These are phyloP conservation scores for Phytopythium cucurbitacearum DNA, from an alignment of 352 stramenopile species.

Conservation along the genomic window DNA sequence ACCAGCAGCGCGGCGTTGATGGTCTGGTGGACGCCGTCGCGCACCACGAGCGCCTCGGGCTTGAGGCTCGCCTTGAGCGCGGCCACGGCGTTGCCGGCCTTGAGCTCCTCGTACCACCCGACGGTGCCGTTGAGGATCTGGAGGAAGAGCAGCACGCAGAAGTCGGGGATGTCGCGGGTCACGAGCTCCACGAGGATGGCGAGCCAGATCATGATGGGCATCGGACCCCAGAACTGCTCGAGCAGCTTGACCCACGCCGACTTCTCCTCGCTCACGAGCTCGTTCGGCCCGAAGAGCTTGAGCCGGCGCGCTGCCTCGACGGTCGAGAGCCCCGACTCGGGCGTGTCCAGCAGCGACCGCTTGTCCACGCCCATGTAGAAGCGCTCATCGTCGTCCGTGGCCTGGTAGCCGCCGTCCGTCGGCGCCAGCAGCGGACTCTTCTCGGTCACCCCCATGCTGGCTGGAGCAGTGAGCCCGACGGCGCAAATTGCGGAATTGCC, in stretches of 20 bases:
- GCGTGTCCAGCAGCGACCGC: constrained; percentile 61
- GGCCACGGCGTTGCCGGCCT: constrained; percentile 77
- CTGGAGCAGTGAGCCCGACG: constrained; percentile 1
- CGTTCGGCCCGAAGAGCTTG: constrained; percentile 88
- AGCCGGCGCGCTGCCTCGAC: constrained; percentile 71
- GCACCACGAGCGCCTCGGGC: constrained; percentile 82
- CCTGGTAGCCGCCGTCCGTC: constrained; percentile 25
- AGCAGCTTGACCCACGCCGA: constrained; percentile 50
- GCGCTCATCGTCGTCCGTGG: constrained; percentile 44
- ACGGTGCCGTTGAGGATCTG: constrained; percentile 66
- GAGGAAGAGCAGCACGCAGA: constrained; percentile 67
- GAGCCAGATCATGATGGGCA: constrained; percentile 92
- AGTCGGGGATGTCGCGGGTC: constrained; percentile 46
- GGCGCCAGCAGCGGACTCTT: constrained; percentile 57
- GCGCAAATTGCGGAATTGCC: not conserved
- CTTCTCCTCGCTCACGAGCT: constrained; percentile 57
- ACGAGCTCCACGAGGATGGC: constrained; percentile 82
- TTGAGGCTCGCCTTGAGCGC: constrained; percentile 87
- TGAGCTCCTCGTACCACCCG: constrained; percentile 77
- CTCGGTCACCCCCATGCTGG: constrained; percentile 19
- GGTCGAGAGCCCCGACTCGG: constrained; percentile 69
- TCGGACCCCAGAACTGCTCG: constrained; percentile 74
- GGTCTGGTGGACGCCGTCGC: constrained; percentile 85
- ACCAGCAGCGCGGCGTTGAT: constrained; percentile 90
- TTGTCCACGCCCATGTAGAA: constrained; percentile 85